Conservation (phyloP, 1,284 basidiomycete genomes). For the Thecaphora thlaspeos region DNA sequence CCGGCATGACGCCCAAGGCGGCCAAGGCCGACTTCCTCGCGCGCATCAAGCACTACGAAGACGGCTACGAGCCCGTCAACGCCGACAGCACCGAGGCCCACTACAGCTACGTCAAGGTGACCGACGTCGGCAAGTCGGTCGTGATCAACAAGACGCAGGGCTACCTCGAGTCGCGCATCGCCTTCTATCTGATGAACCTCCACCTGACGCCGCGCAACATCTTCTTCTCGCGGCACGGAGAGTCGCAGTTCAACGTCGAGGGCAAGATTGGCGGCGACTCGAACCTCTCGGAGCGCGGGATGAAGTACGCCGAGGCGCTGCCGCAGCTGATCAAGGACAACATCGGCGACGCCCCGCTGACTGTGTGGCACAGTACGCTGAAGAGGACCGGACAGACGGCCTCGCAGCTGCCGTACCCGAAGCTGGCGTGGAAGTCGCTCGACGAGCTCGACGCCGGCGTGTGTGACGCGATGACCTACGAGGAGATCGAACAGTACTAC, state of each 20-base stretch:
- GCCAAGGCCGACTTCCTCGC: conserved; percentile 85
- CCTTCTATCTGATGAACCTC: conserved; percentile 97
- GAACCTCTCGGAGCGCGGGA: conserved; percentile 76
- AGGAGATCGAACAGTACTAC: conserved; percentile 90
- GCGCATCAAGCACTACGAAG: conserved; percentile 89
- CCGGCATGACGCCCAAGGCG: conserved; percentile 77
- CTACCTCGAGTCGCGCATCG: conserved; percentile 92
- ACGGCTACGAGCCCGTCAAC: conserved; percentile 87
- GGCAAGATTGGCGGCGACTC: conserved; percentile 98
- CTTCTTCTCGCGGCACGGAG: conserved; percentile 94
- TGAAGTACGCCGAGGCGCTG: conserved; percentile 79
- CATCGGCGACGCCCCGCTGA: conserved; percentile 82
- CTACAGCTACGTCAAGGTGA: conserved; percentile 56
- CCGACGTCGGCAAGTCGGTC: conserved; percentile 57
- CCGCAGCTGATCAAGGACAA: conserved; percentile 86
- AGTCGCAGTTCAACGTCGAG: conserved; percentile 94
- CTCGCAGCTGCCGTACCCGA: conserved; percentile 76
- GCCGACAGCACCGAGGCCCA: conserved; percentile 68
- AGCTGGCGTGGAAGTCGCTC: conserved; percentile 96
- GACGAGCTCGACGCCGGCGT: conserved; percentile 98
- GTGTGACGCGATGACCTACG: conserved; percentile 99
- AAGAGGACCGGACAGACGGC: conserved; percentile 90
- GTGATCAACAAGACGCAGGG: conserved; percentile 62
- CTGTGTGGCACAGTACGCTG: conserved; percentile 97
- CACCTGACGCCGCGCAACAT: conserved; percentile 95